phyloP scores from a whole-genome alignment of 2,329 filamentous ascomycete genomes.

The Pseudogymnoascus pannorum region DNA sequence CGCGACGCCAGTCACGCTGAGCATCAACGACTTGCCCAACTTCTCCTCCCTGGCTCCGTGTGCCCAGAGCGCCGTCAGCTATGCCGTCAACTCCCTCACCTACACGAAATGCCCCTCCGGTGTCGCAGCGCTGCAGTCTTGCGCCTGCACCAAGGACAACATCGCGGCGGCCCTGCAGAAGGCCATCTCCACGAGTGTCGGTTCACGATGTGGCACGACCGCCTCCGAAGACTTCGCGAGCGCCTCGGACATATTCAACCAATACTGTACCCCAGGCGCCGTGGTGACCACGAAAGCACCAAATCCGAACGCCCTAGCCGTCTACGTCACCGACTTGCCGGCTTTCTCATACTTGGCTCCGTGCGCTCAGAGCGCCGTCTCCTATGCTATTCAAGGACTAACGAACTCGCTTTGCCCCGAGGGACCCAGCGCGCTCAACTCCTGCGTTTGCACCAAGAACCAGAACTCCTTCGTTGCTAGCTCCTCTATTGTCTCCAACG shows the following conservation, averaged over 20 bases:
- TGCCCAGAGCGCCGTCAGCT: slow-evolving; percentile 39
- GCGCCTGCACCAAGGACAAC: slow-evolving; percentile 38
- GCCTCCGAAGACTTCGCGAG: slow-evolving; percentile 43
- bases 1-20: neutral
- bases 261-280: slow-evolving; percentile 42
- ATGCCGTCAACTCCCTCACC: slow-evolving; percentile 38
- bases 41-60: slow-evolving; percentile 39
- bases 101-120: slow-evolving; percentile 36
- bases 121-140: slow-evolving; percentile 41
- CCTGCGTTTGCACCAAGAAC: slow-evolving; percentile 46
- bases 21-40: slow-evolving; percentile 13
- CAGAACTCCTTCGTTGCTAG: slow-evolving; percentile 39
- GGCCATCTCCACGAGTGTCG: slow-evolving; percentile 34
- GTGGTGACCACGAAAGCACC: slow-evolving; percentile 24
- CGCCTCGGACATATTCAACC: slow-evolving; percentile 36
- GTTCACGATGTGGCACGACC: slow-evolving; percentile 37
- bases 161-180: neutral
- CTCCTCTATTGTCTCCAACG: slow-evolving; percentile 36
- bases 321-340: slow-evolving; percentile 45
- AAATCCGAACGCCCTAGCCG: slow-evolving; percentile 34
- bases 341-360: slow-evolving; percentile 36
- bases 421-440: slow-evolving; percentile 37
- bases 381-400: slow-evolving; percentile 30
- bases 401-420: slow-evolving; percentile 32
- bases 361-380: slow-evolving; percentile 36